Conservation (phyloP, 768 basidiomycete species). For the Rhizopogon salebrosus region DNA sequence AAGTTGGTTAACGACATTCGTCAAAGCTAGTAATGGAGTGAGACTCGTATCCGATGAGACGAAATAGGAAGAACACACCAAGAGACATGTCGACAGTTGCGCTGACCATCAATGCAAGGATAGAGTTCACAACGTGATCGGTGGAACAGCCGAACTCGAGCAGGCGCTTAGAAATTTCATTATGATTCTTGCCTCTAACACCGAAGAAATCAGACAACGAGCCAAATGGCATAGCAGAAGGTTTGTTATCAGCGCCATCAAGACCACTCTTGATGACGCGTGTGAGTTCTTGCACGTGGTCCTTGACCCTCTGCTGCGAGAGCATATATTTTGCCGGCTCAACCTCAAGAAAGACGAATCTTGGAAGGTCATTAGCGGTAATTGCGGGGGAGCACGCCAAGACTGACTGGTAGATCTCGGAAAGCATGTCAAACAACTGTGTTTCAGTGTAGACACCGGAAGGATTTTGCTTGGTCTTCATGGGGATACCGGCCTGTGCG, state of each 20-base stretch:
- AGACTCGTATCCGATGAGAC: neutral
- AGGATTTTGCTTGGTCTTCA: conserved; percentile 51
- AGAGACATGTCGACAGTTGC: conserved; percentile 66
- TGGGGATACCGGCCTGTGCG: conserved; percentile 58
- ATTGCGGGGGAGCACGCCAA: too few species aligned
- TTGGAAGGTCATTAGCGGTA: conserved; percentile 20
- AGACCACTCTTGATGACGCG: conserved; percentile 51
- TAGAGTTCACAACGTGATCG: conserved; percentile 62
- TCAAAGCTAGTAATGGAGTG: conserved; percentile 39
- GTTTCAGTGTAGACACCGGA: conserved; percentile 58
- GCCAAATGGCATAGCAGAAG: conserved; percentile 37
- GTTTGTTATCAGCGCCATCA: conserved; percentile 35
- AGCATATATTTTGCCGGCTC: conserved; percentile 56
- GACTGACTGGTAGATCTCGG: conserved; percentile 63
- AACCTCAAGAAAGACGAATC: conserved; percentile 73
- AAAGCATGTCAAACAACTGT: conserved; percentile 59
- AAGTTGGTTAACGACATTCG: conserved; percentile 63
- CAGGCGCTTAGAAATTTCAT: conserved; percentile 53
- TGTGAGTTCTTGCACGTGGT: conserved; percentile 49
- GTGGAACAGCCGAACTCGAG: conserved; percentile 49
- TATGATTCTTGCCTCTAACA: conserved; percentile 36
- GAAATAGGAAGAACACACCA: conserved; percentile 32
- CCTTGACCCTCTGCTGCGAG: conserved; percentile 45
- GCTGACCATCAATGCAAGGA: conserved; percentile 67
- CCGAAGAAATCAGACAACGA: conserved; percentile 41